Conservation (phyloP, 164 flowering plant species). For the Piper betle region DNA sequence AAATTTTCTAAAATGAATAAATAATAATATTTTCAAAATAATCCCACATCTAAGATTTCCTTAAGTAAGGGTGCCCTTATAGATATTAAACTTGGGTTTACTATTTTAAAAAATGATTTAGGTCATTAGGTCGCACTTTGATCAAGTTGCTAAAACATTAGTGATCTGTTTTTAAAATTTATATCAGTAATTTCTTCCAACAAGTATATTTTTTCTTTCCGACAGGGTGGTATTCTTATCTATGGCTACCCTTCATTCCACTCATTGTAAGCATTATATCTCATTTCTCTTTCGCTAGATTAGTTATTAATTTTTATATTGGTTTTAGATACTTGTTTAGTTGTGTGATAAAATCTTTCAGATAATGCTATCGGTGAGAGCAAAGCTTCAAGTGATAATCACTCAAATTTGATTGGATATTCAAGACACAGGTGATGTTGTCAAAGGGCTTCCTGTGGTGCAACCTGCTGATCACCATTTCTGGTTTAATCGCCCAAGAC, state of each 20-base stretch:
- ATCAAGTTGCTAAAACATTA: no score
- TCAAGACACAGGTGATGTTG: constrained; percentile 67
- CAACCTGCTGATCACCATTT: constrained; percentile 66
- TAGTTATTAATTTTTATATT: no score
- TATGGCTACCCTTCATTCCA: constrained; percentile 73
- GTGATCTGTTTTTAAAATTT: no score
- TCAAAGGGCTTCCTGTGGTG: constrained; percentile 61
- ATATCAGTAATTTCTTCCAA: no score
- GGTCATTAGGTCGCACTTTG: no score
- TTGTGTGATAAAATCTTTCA: constrained; percentile 10
- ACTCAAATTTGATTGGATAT: constrained; percentile 68
- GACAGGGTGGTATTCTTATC: constrained; percentile 57
- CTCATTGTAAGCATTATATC: constrained; percentile 43
- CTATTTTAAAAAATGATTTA: no score
- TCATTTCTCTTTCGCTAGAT: background rate
- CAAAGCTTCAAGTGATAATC: constrained; percentile 78
- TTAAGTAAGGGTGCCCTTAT: no score
- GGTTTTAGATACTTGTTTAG: background rate
- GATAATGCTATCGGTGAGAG: constrained; percentile 71
- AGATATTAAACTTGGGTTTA: no score
- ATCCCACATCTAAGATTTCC: no score
- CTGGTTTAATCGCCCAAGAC: constrained; percentile 76
- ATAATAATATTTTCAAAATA: no score
- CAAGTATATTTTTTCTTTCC: background rate
- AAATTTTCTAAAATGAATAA: no score